phyloP scores from a whole-genome alignment of 2,329 filamentous ascomycete genomes.

The Clarireedia homoeocarpa region DNA sequence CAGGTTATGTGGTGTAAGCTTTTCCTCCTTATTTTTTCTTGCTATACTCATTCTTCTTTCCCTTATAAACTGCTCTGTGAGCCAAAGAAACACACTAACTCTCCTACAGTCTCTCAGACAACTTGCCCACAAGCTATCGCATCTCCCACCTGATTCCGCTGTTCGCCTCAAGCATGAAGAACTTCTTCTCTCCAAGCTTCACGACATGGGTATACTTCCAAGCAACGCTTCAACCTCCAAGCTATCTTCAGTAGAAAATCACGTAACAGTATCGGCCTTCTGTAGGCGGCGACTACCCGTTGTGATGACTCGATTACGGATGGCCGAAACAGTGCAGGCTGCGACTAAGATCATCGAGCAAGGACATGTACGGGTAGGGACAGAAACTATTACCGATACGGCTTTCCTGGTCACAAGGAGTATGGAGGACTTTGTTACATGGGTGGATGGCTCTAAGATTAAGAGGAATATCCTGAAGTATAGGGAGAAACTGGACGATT shows the following conservation, averaged over 20 bases:
- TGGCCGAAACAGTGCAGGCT: conserved; percentile 85
- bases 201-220: conserved; percentile 82
- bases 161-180: conserved; percentile 78
- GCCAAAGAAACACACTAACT: neutral
- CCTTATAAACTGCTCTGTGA: neutral
- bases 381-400: conserved; percentile 82
- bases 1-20: conserved; percentile 57
- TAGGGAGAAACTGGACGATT: conserved; percentile 90
- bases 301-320: conserved; percentile 81
- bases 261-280: conserved; percentile 83
- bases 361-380: conserved; percentile 85
- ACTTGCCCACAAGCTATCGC: conserved; percentile 78
- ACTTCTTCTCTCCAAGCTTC: conserved; percentile 82
- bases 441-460: conserved; percentile 94
- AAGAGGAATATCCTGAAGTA: conserved; percentile 95
- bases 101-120: conserved; percentile 66
- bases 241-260: conserved; percentile 77
- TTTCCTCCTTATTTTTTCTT: neutral
- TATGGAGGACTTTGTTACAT: conserved; percentile 95
- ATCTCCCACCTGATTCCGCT: conserved; percentile 71
- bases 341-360: conserved; percentile 87
- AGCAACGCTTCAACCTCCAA: conserved; percentile 57
- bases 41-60: neutral
- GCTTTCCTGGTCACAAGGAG: conserved; percentile 82
- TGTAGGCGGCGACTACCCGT: conserved; percentile 78